Percentiles rank a stretch among this genome's conserved stretches.
These are phyloP conservation scores for Xerocomellus amylosporus DNA, from an alignment of 768 basidiomycete genomes.

Conservation along the genomic window DNA sequence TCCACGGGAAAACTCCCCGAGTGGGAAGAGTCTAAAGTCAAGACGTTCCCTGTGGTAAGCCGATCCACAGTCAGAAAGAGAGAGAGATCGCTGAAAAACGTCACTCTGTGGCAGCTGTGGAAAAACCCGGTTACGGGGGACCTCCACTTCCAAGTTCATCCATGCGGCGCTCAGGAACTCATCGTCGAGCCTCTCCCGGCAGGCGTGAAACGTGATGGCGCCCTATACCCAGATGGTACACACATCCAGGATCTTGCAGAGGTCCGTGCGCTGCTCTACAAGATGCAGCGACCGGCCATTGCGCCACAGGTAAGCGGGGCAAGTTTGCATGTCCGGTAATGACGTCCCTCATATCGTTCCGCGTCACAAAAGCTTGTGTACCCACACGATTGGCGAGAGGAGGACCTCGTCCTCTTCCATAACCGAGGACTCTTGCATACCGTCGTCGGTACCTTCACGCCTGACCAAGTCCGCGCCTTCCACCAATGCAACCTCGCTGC, in stretches of 20 bases:
- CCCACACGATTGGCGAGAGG: conserved; percentile 80
- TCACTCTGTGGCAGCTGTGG: conserved; percentile 56
- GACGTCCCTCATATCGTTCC: background rate
- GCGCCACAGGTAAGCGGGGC: conserved; percentile 54
- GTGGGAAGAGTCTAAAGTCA: conserved; percentile 79
- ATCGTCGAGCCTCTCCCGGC: conserved; percentile 70
- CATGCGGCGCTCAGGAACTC: conserved; percentile 67
- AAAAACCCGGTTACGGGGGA: conserved; percentile 85
- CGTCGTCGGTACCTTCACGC: conserved; percentile 62
- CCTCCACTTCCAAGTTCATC: conserved; percentile 90
- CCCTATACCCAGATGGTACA: conserved; percentile 81
- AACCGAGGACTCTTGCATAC: conserved; percentile 68
- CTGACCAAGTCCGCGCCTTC: conserved; percentile 47
- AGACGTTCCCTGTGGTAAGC: conserved; percentile 64
- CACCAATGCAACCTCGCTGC: conserved; percentile 61
- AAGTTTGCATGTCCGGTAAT: background rate
- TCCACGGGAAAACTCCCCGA: conserved; percentile 63
- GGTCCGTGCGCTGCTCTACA: conserved; percentile 74
- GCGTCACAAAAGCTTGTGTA: conserved; percentile 55
- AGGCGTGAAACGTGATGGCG: conserved; percentile 53
- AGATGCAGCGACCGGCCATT: conserved; percentile 87
- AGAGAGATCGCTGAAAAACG: background rate
- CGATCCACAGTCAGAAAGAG: background rate
- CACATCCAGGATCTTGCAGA: conserved; percentile 68
- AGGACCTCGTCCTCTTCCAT: conserved; percentile 68